Conservation (phyloP, 2,329 filamentous ascomycete genomes). For the Alternaria sp. region DNA sequence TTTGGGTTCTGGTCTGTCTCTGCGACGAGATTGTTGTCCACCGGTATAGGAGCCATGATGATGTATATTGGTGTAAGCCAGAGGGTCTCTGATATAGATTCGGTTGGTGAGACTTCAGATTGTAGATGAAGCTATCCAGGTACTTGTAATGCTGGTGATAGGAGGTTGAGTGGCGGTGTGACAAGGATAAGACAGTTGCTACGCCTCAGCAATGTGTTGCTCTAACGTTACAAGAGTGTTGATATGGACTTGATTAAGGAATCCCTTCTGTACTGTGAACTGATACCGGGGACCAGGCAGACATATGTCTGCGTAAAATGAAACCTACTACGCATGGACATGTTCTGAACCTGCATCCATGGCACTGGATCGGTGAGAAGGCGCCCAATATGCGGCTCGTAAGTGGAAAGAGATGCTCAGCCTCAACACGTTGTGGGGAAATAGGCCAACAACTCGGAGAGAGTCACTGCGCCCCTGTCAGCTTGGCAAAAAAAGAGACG, state of each 20-base stretch:
- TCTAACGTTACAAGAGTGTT: constrained; percentile 14
- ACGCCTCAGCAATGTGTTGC: constrained; percentile 33
- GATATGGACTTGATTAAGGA: constrained; percentile 20
- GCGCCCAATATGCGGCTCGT: constrained; percentile 34
- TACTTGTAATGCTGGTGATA: neutral
- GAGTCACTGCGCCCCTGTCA: constrained; percentile 26
- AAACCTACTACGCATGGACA: constrained; percentile 33
- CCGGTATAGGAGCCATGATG: constrained; percentile 41
- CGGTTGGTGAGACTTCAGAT: neutral
- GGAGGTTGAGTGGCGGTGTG: constrained; percentile 18
- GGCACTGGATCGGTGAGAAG: constrained; percentile 30
- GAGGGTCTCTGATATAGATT: neutral
- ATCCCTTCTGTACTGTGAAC: constrained; percentile 11
- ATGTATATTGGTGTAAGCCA: neutral
- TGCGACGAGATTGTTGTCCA: constrained; percentile 20
- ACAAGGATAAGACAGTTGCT: constrained; percentile 22
- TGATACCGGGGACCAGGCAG: constrained; percentile 28
- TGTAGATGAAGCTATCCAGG: neutral
- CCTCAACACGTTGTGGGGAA: constrained; percentile 38
- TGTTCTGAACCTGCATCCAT: constrained; percentile 22
- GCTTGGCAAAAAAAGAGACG: constrained; percentile 16
- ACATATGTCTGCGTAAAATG: constrained; percentile 40
- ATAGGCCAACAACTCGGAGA: constrained; percentile 20
- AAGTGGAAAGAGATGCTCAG: constrained; percentile 37
- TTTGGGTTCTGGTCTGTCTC: constrained; percentile 19